These are phyloP conservation scores for Candida sithepensis DNA, from an alignment of 805 yeast species.

Conservation along the genomic window DNA sequence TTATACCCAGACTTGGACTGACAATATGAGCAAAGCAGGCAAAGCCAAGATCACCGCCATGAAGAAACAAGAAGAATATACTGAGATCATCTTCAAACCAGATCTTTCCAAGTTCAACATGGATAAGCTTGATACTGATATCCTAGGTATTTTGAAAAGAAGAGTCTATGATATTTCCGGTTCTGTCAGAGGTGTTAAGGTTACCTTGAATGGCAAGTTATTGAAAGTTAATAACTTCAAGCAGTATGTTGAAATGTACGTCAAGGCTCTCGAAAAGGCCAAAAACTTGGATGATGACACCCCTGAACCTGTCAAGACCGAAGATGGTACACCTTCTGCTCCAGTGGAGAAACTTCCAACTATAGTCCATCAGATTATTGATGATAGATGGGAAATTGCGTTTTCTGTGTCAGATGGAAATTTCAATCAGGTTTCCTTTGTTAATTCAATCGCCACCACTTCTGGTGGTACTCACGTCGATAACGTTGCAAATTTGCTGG, in stretches of 20 bases:
- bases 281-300: conserved; percentile 30
- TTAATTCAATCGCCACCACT: conserved; percentile 95
- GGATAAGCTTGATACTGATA: conserved; percentile 80
- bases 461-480: conserved; percentile 96
- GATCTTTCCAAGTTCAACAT: conserved; percentile 82
- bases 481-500: conserved; percentile 78
- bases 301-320: conserved; percentile 8
- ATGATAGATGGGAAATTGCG: conserved; percentile 94
- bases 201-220: conserved; percentile 70
- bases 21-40: conserved; percentile 77
- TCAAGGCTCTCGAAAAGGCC: conserved; percentile 64
- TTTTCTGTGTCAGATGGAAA: conserved; percentile 88
- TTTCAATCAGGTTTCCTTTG: conserved; percentile 94
- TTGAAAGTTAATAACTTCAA: conserved; percentile 75
- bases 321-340: conserved; percentile 12
- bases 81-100: conserved; percentile 84
- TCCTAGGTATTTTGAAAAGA: conserved; percentile 78
- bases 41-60: conserved; percentile 67
- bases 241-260: conserved; percentile 83
- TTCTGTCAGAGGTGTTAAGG: conserved; percentile 78
- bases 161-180: conserved; percentile 97
- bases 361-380: conserved; percentile 74
- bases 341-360: conserved; percentile 42
- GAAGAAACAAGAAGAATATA: conserved; percentile 67
- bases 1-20: conserved; percentile 81